Base-by-base conservation (phyloP, 768 basidiomycete genomes). In the Auriculariales sp. region DNA sequence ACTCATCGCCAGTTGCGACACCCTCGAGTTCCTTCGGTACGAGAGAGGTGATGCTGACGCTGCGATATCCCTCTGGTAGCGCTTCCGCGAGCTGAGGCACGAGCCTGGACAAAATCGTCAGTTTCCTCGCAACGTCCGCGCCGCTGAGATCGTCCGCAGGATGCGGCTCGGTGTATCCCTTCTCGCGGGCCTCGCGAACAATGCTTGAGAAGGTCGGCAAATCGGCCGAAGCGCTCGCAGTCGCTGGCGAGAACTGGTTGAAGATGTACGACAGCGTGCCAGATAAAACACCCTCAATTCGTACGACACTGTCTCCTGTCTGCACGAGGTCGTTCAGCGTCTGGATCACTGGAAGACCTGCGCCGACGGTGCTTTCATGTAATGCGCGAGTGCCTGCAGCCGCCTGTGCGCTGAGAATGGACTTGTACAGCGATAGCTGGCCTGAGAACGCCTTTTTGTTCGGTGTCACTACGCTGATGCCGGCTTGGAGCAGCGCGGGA, bases 81-180 rank as follows among this genome's bases (percentile, higher is more conserved):
- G 65, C 61, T 6, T 66, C 53, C 4, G 59, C 52, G 17, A 58
- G 53, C 17, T 67, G 60, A 3, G 78, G 71, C 53, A 90, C 75
- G 59, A 80, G 76, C 47, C 95, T 83, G 0, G 91, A 82, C 50
- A 99, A 75, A 66, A 99, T 99, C 48, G 91, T 91, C 45, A 99
- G 78, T 65, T 99, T 99, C 39, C 95, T 81, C 2, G 93, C 93
- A 44, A 99, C 95, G 64, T 99, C 95, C 29, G 86, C 85, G 4
- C 95, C 95, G 54, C 90, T 93, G 36, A 99, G 79, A 63, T 99
- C 95, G 59, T 97, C 94, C 28, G 83, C 86, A 0, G 95, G 95
- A 63, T 99, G 89, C 4, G 95, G 95, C 70, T 99, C 95, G 17
- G 95, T 99, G 66, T 93, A 99, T 1, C 95, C 95, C 57, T 89